A percentile compares a stretch with the other conserved stretches of the same genome.
Conservation (phyloP, 352 stramenopile genomes). For the Aphanomyces euteiches region DNA sequence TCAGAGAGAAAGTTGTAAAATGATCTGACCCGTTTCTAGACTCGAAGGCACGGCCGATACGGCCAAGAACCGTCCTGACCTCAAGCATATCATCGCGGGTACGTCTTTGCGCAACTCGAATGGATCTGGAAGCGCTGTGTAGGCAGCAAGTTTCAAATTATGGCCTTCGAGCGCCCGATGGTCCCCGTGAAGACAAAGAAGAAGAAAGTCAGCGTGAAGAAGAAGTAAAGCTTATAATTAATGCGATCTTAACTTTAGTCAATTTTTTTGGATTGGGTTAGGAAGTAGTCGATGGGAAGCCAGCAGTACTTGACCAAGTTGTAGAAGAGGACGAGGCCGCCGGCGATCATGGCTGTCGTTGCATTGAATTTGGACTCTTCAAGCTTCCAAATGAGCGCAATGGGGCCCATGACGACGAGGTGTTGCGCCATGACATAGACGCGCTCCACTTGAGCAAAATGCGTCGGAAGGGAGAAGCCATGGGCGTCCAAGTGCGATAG, state of each 20-base stretch:
- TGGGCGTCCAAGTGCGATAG: conserved; percentile 10
- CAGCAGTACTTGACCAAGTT: conserved; percentile 29
- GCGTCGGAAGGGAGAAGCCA: not conserved
- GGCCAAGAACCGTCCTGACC: conserved; percentile 11
- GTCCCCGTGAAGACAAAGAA: not conserved
- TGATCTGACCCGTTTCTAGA: not conserved
- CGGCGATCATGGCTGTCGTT: not conserved
- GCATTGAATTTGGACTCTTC: not conserved
- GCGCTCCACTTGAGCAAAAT: not conserved
- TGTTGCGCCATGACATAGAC: conserved; percentile 3
- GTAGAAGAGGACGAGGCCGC: conserved; percentile 13
- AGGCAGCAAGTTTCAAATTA: conserved; percentile 30
- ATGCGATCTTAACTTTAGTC: too few relatives aligned
- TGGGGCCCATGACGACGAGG: not conserved
- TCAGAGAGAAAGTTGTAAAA: not conserved
- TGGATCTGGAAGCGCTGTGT: not conserved
- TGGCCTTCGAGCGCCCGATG: conserved; percentile 8
- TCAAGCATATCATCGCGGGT: conserved; percentile 28
- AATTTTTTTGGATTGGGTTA: not conserved
- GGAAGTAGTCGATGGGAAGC: not conserved
- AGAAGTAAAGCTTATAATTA: conserved; percentile 9
- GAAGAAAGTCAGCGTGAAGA: conserved; percentile 11
- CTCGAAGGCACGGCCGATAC: conserved; percentile 5
- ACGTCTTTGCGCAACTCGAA: not conserved
- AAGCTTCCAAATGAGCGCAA: conserved; percentile 9